Conservation (phyloP, 768 basidiomycete genomes). For the Coprinellus micaceus region DNA sequence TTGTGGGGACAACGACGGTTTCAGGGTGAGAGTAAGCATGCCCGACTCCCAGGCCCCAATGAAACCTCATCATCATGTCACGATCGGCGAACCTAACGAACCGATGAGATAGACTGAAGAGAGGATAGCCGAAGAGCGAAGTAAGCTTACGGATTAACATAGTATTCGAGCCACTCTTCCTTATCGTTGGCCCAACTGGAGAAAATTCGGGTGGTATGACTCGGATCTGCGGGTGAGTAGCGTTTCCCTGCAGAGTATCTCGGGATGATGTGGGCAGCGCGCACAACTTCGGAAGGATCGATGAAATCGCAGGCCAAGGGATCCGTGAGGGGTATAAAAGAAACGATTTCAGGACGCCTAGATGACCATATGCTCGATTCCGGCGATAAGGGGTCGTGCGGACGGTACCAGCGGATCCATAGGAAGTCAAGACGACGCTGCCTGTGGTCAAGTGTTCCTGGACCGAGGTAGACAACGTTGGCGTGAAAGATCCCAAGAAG, state of each 20-base stretch:
- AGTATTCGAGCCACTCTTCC: neutral
- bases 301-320: neutral
- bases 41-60: slow-evolving; percentile 3
- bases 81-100: neutral
- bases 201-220: neutral
- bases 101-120: neutral
- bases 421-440: neutral
- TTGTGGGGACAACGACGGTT: too few relatives aligned
- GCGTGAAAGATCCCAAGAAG: neutral
- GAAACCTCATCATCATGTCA: slow-evolving; percentile 1
- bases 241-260: neutral
- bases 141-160: neutral
- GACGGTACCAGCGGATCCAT: neutral
- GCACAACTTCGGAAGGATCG: neutral
- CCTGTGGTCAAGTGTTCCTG: neutral
- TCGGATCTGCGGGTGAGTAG: neutral
- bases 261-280: neutral
- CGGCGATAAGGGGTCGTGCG: neutral
- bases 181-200: neutral
- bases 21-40: slow-evolving; percentile 3
- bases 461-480: neutral
- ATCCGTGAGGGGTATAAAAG: neutral
- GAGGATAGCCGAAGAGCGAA: neutral
- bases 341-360: neutral
- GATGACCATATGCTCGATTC: neutral